Evolutionary conservation across 768 basidiomycete species (phyloP).

Genomic region (Crassisporium funariophilum): DNA sequence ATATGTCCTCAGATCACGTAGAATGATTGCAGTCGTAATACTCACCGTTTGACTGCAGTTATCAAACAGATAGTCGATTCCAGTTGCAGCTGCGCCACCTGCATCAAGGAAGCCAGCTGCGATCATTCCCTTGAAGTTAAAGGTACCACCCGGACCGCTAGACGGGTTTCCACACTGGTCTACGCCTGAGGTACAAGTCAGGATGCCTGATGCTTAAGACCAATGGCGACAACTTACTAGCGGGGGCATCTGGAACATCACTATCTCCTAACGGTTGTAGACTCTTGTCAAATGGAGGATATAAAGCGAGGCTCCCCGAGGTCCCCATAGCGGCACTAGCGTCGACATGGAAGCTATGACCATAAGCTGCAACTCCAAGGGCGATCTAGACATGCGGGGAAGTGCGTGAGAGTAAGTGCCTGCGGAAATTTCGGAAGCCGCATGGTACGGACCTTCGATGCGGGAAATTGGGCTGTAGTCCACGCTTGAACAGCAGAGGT

Average conservation of each 20-base stretch:
- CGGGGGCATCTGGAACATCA: constrained; percentile 20
- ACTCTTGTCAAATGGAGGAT: constrained; percentile 50
- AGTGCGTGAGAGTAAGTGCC: too few relatives aligned
- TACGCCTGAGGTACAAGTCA: constrained; percentile 18
- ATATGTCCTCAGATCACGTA: too few relatives aligned
- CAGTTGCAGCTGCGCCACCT: constrained; percentile 45
- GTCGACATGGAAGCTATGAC: constrained; percentile 69
- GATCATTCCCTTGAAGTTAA: constrained; percentile 65
- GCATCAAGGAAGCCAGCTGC: constrained; percentile 51
- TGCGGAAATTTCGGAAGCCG: too few relatives aligned
- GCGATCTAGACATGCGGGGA: constrained; percentile 48
- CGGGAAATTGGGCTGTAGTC: constrained; percentile 76
- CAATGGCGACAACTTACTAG: constrained; percentile 14
- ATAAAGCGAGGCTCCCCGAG: constrained; percentile 38
- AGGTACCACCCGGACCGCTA: constrained; percentile 37
- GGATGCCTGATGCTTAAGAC: neutral
- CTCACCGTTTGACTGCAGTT: constrained; percentile 74
- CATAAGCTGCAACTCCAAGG: constrained; percentile 84
- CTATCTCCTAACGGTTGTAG: constrained; percentile 53
- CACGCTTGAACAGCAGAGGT: constrained; percentile 70
- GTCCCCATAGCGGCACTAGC: constrained; percentile 39
- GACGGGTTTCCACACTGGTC: constrained; percentile 51
- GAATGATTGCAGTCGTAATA: too few relatives aligned
- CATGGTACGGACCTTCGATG: constrained; percentile 33
- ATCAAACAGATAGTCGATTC: constrained; percentile 62